Percentiles rank a stretch among this genome's conserved stretches.
phyloP scores from a whole-genome alignment of 768 basidiomycete species.

The Termitomyces sp. region DNA sequence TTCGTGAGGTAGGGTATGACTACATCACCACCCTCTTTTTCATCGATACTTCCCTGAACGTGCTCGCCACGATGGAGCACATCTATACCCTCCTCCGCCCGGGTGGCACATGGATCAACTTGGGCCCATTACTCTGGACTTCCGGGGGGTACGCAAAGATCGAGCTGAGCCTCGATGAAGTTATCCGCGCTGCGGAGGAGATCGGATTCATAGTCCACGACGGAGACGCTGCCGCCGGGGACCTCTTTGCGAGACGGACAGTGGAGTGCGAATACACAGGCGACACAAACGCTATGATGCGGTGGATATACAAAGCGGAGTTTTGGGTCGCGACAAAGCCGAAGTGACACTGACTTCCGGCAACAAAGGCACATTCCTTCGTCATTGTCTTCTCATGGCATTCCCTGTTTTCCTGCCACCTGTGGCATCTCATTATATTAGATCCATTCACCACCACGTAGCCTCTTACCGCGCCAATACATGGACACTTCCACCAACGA shows the following conservation, averaged over 20 bases:
- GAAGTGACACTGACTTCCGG: slow-evolving; percentile 10
- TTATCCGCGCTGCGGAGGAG: slow-evolving; percentile 44
- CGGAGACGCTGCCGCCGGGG: slow-evolving; percentile 9
- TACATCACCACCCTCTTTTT: slow-evolving; percentile 65
- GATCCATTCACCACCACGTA: background rate
- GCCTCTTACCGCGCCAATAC: background rate
- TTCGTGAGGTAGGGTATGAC: slow-evolving; percentile 40
- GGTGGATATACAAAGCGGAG: slow-evolving; percentile 63
- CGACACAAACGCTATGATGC: slow-evolving; percentile 64
- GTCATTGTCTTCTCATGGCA: background rate
- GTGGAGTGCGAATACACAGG: slow-evolving; percentile 67
- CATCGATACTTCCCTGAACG: slow-evolving; percentile 59
- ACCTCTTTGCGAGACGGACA: slow-evolving; percentile 28
- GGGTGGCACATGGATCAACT: slow-evolving; percentile 69
- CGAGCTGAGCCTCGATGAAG: slow-evolving; percentile 64
- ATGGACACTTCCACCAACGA: background rate
- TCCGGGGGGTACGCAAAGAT: slow-evolving; percentile 50
- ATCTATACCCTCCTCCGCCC: slow-evolving; percentile 55
- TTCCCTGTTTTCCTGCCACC: too few relatives aligned
- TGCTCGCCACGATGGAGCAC: slow-evolving; percentile 50
- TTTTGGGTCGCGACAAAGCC: slow-evolving; percentile 59
- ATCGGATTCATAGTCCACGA: slow-evolving; percentile 50
- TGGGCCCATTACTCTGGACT: slow-evolving; percentile 67
- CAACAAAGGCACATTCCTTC: background rate
- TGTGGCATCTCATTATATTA: background rate